A percentile compares a stretch with the other conserved stretches of the same genome.
Evolutionary conservation across 768 basidiomycete species (phyloP).

Genomic region (Kwoniella europaea): DNA sequence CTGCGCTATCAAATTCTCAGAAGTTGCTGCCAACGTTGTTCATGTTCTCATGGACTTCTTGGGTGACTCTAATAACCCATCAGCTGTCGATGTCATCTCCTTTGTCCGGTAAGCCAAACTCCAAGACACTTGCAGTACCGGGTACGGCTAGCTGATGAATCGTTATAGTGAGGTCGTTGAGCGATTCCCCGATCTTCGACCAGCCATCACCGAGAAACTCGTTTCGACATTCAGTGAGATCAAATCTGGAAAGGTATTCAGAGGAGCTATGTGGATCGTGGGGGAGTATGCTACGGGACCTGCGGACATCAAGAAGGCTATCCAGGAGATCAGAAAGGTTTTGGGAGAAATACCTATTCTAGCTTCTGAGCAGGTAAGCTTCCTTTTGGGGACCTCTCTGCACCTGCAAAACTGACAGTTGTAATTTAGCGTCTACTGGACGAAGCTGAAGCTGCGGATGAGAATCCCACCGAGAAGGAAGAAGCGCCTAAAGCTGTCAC

Average conservation of each 20-base stretch:
- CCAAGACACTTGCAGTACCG: constrained; percentile 25
- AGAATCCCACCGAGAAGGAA: constrained; percentile 60
- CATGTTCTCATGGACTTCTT: constrained; percentile 68
- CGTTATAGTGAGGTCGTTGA: constrained; percentile 83
- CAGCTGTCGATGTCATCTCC: constrained; percentile 91
- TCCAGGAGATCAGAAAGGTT: constrained; percentile 79
- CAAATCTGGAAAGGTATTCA: constrained; percentile 95
- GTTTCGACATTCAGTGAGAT: constrained; percentile 79
- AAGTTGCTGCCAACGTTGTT: constrained; percentile 93
- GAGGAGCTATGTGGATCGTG: constrained; percentile 96
- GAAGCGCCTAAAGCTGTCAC: constrained; percentile 64
- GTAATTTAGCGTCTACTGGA: constrained; percentile 66
- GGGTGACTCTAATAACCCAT: constrained; percentile 91
- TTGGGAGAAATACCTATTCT: constrained; percentile 97
- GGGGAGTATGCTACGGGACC: constrained; percentile 78
- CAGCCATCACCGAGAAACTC: constrained; percentile 82
- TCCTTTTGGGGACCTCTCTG: background rate
- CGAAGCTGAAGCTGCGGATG: constrained; percentile 69
- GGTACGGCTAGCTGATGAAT: constrained; percentile 9
- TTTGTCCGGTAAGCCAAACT: constrained; percentile 68
- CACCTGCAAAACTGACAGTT: background rate
- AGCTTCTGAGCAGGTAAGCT: constrained; percentile 75
- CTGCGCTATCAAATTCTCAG: constrained; percentile 93
- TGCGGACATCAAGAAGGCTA: constrained; percentile 70
- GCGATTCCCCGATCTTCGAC: constrained; percentile 87